phyloP scores from a whole-genome alignment of 306 rosid genomes.

The Quercus rubra region DNA sequence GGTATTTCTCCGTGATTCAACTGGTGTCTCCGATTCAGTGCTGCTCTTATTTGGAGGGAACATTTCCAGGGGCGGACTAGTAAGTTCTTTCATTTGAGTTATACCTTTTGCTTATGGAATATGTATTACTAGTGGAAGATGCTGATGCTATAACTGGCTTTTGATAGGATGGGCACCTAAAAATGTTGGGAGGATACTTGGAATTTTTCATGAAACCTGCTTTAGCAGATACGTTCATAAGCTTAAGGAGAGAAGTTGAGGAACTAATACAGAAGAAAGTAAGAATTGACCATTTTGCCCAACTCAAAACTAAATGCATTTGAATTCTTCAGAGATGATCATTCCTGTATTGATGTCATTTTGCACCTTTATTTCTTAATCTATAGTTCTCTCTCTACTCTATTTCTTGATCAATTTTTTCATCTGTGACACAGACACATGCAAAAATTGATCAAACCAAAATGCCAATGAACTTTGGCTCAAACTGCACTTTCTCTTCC shows the following conservation, averaged over 20 bases:
- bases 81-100: constrained; percentile 31
- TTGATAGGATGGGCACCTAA: constrained; percentile 57
- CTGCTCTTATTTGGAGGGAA: constrained; percentile 92
- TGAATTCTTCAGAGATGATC: not conserved
- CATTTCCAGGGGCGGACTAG: constrained; percentile 61
- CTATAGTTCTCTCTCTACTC: constrained; percentile 1
- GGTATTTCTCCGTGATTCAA: constrained; percentile 90
- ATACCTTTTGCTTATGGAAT: not conserved
- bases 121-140: constrained; percentile 2
- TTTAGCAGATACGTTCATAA: constrained; percentile 63
- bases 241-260: constrained; percentile 68
- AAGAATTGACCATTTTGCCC: constrained; percentile 17
- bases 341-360: not conserved
- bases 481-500: too few relatives aligned
- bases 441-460: too few relatives aligned
- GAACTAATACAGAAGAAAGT: constrained; percentile 78
- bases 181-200: constrained; percentile 59
- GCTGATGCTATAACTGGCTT: constrained; percentile 16
- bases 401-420: too few relatives aligned
- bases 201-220: constrained; percentile 91
- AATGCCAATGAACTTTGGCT: too few relatives aligned
- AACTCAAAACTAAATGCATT: not conserved
- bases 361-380: constrained; percentile 4
- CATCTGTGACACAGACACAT: too few relatives aligned
- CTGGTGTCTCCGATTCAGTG: constrained; percentile 80